Evolutionary conservation across 2,329 filamentous ascomycete genomes (phyloP), one percentile per base, ranked within the genome.

Genomic region (Shiraia bambusicola): DNA sequence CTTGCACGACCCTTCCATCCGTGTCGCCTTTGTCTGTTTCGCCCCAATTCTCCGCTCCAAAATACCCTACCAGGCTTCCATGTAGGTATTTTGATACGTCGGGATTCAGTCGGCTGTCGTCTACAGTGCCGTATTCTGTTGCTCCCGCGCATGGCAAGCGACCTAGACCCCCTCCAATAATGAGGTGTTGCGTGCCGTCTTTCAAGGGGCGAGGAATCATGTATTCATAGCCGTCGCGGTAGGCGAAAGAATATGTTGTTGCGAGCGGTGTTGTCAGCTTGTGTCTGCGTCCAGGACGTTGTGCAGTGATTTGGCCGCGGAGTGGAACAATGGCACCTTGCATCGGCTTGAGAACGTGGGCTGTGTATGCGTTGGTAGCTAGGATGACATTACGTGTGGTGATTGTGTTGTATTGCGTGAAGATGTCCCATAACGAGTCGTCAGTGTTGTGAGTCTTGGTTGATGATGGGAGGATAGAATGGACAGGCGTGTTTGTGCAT

Each of bases 151-250:
- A 52, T 0, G 66, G 58, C 2, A 72, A 66, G 32, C 69, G 69
- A 0, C 62, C 69, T 5, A 80, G 59, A 0, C 78, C 82, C 12
- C 83, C 83, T 1, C 83, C 83, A 11, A 86, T 82, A 22, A 86
- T 66, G 19, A 86, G 76, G 41, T 80, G 76, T 17, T 78, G 75
- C 2, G 63, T 67, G 5, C 55, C 59, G 1, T 51, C 43, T 3
- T 50, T 13, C 0, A 58, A 32, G 0, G 76, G 76, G 1, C 80
- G 72, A 2, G 78, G 74, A 7, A 86, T 78, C 74, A 87, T 80
- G 62, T 87, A 87, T 46, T 87, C 84, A 56, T 83, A 86, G 0
- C 82, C 80, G 16, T 69, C 65, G 2, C 72, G 70, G 56, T 81
- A 82, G 17, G 84, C 77, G 50, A 86, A 82, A 14, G 76, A 82